Evolutionary conservation across 768 basidiomycete species (phyloP), one percentile per base, ranked within the genome.

Genomic region (Gymnopilus dilepis): DNA sequence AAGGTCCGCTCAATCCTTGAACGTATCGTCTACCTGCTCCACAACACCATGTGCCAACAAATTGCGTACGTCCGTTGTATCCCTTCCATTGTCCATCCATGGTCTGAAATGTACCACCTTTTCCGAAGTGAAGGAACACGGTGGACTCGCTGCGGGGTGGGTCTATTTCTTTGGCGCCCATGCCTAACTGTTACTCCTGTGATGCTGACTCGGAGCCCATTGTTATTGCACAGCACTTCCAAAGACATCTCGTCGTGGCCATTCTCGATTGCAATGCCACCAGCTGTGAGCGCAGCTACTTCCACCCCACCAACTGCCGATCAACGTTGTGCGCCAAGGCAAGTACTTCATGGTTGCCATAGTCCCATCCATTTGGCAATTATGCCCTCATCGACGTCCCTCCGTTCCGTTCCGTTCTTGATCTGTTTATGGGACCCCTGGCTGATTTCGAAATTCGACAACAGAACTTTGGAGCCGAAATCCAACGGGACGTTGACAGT

Each of bases 191-290:
- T 63, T 41, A 51, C 38, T 70, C 6, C n/a, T 19, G 33, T 8
- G 31, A 24, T 26, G 19, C 33, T 73, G 52, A 52, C 26, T 38
- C 38, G 37, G 50, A 30, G 33, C n/a, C 4, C 45, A 47, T 47
- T 47, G 45, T 47, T 28, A 22, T 48, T 52, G 17, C 34, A 37
- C 62, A 92, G 91, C 91, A 92, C 72, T 92, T 92, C 70, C 91
- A 92, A 74, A 86, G 90, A 55, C 90, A 91, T 64, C 73, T 86
- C 38, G 82, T 92, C 61, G 78, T 86, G 52, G 90, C 89, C 54
- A 89, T 92, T 74, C 78, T 87, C 74, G 91, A 92, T 71, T 92
- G 91, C 77, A 85, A 86, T 71, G 86, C 84, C 9, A 68, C 69
- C 34, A 80, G 76, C 34, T 92, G 91, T 76, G 84, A 87, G 71